Evolutionary conservation across 1,139 yeast species (phyloP), one percentile per base, ranked within the genome.

Genomic region (Suhomyces coccinellae): DNA sequence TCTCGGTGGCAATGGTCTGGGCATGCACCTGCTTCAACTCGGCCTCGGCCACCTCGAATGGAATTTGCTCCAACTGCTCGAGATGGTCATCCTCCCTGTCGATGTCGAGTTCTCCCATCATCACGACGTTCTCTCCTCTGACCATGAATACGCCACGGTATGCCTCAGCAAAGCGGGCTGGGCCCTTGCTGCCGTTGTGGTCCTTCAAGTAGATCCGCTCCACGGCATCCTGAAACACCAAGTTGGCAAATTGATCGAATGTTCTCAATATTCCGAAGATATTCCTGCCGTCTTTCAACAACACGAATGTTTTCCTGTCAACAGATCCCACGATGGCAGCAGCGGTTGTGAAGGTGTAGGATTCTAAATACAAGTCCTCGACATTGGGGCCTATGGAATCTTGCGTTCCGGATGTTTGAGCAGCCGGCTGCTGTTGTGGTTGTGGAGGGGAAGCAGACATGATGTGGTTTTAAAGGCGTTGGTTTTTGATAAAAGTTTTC

Each of bases 71-170:
- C 62, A 83, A 72, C 15, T 68, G 66, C 37, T 75, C 75, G 59
- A 87, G 73, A 47, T 87, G 85, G 50, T 73, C 80, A 59, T 87
- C 96, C 65, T 91, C 97, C 54, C 73, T 79, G 60, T 89, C 97
- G 52, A 90, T 86, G 64, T 93, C 97, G 45, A 93, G 79, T 63
- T 93, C 98, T 17, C 99, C 99, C 66, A 93, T 68, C 82, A 91
- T 81, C n/a, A 91, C 95, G 13, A 93, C 95, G 59, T 93, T 93
- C 66, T 93, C 99, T 51, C 99, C 99, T 68, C 99, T 86, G 33
- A 95, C 86, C 73, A 95, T 81, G 60, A 85, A 86, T 41, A 89
- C 89, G 1, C 96, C 96, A 45, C 89, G 78, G 47, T 78, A 77
- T 22, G 72, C 74, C 63, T 93, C 97, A 6, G 88, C 96, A 62